Base-by-base conservation (phyloP, 208 protist species). In the Crithidia acanthocephali region DNA sequence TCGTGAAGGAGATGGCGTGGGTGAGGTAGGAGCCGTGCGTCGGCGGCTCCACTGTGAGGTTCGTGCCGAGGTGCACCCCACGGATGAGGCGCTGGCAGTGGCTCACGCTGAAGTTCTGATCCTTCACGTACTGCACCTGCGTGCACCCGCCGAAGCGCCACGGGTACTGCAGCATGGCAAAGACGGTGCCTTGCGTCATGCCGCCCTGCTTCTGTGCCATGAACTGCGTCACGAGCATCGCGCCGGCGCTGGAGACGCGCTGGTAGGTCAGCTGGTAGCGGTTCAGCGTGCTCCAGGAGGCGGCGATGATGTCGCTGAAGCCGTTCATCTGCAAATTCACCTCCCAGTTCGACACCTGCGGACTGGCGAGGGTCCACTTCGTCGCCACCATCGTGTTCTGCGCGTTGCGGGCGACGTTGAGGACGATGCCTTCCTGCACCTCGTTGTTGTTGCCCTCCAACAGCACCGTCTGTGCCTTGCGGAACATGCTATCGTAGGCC, bases 251-350 rank as follows among this genome's bases (percentile, higher is more conserved):
- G 42, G 76, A 87, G 35, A 87, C 72, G 71, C 86, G 88, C 79
- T 97, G 92, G 73, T 97, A 95, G 83, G 92, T 92, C 35, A 97
- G 84, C 73, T 86, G 80, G 75, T 88, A 95, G 53, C 88, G 86
- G 75, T 90, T 95, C 55, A 94, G 58, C 48, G 92, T 95, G 76
- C 80, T 95, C 79, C 90, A 97, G 20, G 85, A 85, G 47, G 89
- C 92, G 8, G 79, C 81, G 22, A 94, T 63, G 55, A 95, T 68
- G 66, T 97, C 92, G 37, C 74, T 85, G 83, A 95, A 97, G 42
- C 90, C 90, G 73, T 95, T 93, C 90, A 95, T 93, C 79, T 97
- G 92, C 45, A 95, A 65, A 45, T 81, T 88, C 10, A 97, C 32
- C 75, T 97, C 92, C 89, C 90, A 97, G 69, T 92, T 72, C 30